A percentile compares a stretch with the other conserved stretches of the same genome.
Conservation (phyloP, 805 yeast species). For the Yarrowia yakushimensis region DNA sequence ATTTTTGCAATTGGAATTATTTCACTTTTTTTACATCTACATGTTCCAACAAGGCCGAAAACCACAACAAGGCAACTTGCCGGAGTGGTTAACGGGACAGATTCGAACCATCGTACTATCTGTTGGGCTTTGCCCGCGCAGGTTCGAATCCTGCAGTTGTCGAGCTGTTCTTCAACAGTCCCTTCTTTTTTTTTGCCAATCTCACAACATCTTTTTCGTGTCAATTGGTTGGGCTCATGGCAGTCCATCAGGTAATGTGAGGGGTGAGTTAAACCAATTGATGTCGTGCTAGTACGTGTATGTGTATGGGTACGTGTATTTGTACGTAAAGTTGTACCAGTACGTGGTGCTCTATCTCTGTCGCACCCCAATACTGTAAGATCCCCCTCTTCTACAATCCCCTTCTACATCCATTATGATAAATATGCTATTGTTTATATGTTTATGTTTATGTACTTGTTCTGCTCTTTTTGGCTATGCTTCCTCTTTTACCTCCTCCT, state of each 20-base stretch:
- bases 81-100: constrained; percentile 25
- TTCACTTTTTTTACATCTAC: background rate
- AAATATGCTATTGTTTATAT: constrained; percentile 10
- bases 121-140: constrained; percentile 38
- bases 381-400: no score
- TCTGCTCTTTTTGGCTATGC: background rate
- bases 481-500: background rate
- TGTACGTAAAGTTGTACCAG: no score
- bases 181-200: background rate
- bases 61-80: constrained; percentile 4
- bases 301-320: no score
- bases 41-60: background rate
- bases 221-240: background rate
- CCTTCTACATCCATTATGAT: no score
- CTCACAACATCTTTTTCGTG: background rate
- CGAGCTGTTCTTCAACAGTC: constrained; percentile 24
- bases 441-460: background rate
- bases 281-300: no score
- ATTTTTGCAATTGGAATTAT: no score
- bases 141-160: constrained; percentile 40
- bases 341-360: no score
- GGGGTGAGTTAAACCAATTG: no score
- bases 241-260: no score
- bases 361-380: background rate
- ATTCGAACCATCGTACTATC: constrained; percentile 23